A percentile compares a stretch with the other conserved stretches of the same genome.
These are phyloP conservation scores for Schoenoplectus tabernaemontani DNA, from an alignment of 202 grass and related monocot genomes.

Conservation along the genomic window DNA sequence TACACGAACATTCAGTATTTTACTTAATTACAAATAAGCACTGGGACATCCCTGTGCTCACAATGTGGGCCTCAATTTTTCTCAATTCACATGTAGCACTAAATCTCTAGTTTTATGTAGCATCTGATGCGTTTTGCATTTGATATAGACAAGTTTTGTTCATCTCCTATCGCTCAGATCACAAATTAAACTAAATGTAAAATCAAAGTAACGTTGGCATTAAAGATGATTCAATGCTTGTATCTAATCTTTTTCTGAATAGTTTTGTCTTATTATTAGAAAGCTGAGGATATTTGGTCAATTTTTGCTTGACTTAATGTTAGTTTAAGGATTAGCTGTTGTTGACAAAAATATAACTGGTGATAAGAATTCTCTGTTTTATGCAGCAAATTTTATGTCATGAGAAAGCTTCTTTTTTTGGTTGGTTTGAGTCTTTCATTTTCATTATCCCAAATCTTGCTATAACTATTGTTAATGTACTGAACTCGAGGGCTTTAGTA, in stretches of 20 bases:
- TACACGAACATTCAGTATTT: background rate
- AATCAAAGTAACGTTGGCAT: background rate
- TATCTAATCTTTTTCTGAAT: background rate
- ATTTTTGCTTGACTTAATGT: background rate
- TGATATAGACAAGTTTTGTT: background rate
- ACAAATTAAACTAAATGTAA: conserved; percentile 3
- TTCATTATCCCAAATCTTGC: background rate
- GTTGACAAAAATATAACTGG: background rate
- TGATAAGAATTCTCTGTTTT: background rate
- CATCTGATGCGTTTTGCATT: background rate
- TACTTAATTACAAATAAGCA: background rate
- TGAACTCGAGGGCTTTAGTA: background rate
- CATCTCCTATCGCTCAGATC: background rate
- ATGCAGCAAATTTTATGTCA: background rate
- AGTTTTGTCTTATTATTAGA: background rate
- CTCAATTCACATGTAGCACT: background rate
- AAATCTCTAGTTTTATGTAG: background rate
- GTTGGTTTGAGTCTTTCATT: background rate
- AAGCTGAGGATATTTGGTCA: background rate
- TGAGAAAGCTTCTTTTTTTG: background rate
- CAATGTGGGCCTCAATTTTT: background rate
- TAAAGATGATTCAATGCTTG: background rate
- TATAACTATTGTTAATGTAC: background rate
- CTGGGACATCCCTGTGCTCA: background rate
- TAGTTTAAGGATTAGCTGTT: background rate